phyloP scores from a whole-genome alignment of 2,329 filamentous ascomycete species.

The Zasmidium angulare region DNA sequence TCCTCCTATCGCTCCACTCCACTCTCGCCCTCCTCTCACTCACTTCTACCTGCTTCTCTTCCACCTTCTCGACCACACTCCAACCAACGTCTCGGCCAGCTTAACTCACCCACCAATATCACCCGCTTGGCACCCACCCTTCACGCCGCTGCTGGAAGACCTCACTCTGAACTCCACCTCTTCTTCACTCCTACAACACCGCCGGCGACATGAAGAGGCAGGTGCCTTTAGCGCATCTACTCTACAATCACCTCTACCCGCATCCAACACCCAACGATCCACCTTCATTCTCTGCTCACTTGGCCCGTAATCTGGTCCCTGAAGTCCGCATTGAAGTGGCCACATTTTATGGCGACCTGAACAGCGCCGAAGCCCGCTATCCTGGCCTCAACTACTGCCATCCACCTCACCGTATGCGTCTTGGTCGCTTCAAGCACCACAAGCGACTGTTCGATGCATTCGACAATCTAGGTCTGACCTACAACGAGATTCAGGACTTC shows the following conservation, averaged over 20 bases:
- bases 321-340: slow-evolving; percentile 79
- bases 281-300: slow-evolving; percentile 67
- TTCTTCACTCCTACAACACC: neutral
- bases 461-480: slow-evolving; percentile 66
- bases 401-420: slow-evolving; percentile 71
- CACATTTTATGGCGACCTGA: slow-evolving; percentile 75
- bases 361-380: slow-evolving; percentile 78
- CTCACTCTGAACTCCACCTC: neutral
- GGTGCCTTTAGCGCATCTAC: slow-evolving; percentile 66
- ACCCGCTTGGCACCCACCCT: neutral
- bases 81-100: neutral
- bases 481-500: slow-evolving; percentile 67
- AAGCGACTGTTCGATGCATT: slow-evolving; percentile 74
- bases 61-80: neutral
- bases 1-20: neutral
- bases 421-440: slow-evolving; percentile 75
- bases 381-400: slow-evolving; percentile 78
- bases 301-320: slow-evolving; percentile 69
- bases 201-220: slow-evolving; percentile 65
- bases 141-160: neutral
- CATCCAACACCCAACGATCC: slow-evolving; percentile 67
- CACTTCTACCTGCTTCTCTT: neutral
- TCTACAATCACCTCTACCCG: slow-evolving; percentile 73
- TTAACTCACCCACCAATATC: neutral
- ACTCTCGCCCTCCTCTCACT: neutral